Percentiles rank a stretch among this genome's conserved stretches.
Conservation (phyloP, 2,329 filamentous ascomycete species). For the Fusarium aywerte region DNA sequence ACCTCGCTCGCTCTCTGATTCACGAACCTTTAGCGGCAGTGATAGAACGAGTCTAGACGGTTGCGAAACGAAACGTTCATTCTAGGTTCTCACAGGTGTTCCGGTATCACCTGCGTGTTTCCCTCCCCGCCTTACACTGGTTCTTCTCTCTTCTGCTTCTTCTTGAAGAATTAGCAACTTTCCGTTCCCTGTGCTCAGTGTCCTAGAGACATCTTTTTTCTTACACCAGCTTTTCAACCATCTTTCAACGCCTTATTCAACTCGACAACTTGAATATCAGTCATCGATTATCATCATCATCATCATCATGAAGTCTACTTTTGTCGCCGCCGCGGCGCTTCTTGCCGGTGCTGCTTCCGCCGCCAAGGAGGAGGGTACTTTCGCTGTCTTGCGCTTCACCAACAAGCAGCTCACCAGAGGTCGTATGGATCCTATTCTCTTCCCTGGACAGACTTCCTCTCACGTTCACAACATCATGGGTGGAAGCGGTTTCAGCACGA, state of each 20-base stretch:
- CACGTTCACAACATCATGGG: constrained; percentile 80
- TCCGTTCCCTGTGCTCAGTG: constrained; percentile 38
- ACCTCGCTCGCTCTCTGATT: constrained; percentile 36
- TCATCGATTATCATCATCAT: neutral
- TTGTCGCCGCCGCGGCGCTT: constrained; percentile 51
- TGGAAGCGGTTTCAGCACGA: constrained; percentile 73
- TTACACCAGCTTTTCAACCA: constrained; percentile 26
- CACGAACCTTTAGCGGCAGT: constrained; percentile 16
- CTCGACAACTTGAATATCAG: constrained; percentile 8
- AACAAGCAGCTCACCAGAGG: constrained; percentile 71
- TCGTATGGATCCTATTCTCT: constrained; percentile 75
- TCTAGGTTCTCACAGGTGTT: constrained; percentile 49
- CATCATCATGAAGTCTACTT: constrained; percentile 52
- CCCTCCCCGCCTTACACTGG: constrained; percentile 22
- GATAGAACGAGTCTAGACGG: constrained; percentile 23
- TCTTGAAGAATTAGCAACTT: constrained; percentile 26
- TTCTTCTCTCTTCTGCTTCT: constrained; percentile 26
- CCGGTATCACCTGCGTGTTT: constrained; percentile 48
- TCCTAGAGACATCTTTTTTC: constrained; percentile 40
- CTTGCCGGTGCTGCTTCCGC: constrained; percentile 52
- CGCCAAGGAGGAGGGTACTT: constrained; percentile 61
- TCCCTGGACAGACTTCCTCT: constrained; percentile 64
- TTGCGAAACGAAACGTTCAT: constrained; percentile 43
- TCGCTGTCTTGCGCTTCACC: constrained; percentile 77
- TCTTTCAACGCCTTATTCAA: neutral